Evolutionary conservation across 2,329 filamentous ascomycete species (phyloP).

Genomic region (Blastomyces emzantsi): DNA sequence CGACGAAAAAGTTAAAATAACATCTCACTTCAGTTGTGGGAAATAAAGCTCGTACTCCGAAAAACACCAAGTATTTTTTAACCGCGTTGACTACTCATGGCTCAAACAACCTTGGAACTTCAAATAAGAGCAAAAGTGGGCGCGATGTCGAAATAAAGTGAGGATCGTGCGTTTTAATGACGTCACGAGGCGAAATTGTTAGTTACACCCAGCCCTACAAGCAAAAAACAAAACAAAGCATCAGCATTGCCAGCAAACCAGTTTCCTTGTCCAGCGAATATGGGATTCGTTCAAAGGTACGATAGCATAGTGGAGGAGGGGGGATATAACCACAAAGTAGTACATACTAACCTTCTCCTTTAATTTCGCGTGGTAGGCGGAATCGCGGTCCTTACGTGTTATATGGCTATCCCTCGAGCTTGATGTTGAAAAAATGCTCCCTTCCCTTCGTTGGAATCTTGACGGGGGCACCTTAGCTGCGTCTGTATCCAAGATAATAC

Average conservation of each 20-base stretch:
- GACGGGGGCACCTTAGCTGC: constrained; percentile 58
- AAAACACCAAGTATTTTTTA: background rate
- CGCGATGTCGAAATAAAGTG: background rate
- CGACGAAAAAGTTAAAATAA: background rate
- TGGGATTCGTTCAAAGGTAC: background rate
- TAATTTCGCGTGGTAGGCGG: constrained; percentile 49
- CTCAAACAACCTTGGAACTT: background rate
- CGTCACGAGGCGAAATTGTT: background rate
- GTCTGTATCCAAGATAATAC: constrained; percentile 32
- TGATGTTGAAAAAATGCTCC: constrained; percentile 59
- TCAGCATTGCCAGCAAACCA: background rate
- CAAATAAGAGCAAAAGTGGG: background rate
- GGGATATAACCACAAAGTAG: background rate
- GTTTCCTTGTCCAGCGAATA: background rate
- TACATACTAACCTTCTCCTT: constrained; percentile 31
- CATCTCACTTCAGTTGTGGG: background rate
- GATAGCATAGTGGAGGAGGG: background rate
- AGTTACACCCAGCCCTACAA: constrained; percentile 8
- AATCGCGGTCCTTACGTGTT: constrained; percentile 49
- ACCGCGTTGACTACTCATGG: background rate
- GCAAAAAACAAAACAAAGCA: background rate
- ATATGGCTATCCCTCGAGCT: constrained; percentile 57
- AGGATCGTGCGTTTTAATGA: background rate
- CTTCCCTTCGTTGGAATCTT: constrained; percentile 61
- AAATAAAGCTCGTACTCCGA: background rate